Base-by-base conservation (phyloP, 345 rosid species). In the Erucastrum elatum region DNA sequence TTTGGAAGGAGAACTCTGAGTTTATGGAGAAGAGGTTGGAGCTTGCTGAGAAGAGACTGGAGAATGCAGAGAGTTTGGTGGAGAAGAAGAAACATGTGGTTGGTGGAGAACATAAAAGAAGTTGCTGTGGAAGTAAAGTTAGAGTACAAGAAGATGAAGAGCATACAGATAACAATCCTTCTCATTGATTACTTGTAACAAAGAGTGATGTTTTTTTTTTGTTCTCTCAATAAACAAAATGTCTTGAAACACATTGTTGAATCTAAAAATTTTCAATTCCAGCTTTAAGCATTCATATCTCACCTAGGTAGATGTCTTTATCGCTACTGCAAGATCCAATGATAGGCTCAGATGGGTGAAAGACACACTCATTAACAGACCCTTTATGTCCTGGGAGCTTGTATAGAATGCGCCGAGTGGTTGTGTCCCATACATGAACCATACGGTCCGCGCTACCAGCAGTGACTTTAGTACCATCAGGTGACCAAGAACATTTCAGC, bases 371-470 rank as follows among this genome's bases (percentile, higher is more conserved):
- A 8, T 95, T 93, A 60, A 93, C 97, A 0, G 96, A 95, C 17
- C 97, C 99, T 3, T 88, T 84, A 75, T 95, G 99, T 15, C 99
- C 99, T 3, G 99, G 99, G 51, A 95, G 96, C 91, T 91, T 93
- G 63, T 93, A 95, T 63, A 95, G 76, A 81, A 89, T 91, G 60
- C 96, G 86, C 9, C 98, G 86, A 61, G 91, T 84, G 10, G 98
- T 95, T 58, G 99, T 93, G 70, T 95, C 98, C 99, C 99, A 93
- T 46, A 95, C 84, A 81, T 93, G 88, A 63, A 93, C 98, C 99
- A 95, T 95, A 16, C 99, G 89, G 80, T 95, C 99, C 0, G 97
- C 80, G 59, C 99, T 95, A 37, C 99, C 98, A 11, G 96, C 91
- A 0, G 96, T 93, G 83, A 95, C 98, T 84, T 91, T 95, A 75